Base-by-base conservation (phyloP, 208 protist genomes). In the Wallacemonas sp. region DNA sequence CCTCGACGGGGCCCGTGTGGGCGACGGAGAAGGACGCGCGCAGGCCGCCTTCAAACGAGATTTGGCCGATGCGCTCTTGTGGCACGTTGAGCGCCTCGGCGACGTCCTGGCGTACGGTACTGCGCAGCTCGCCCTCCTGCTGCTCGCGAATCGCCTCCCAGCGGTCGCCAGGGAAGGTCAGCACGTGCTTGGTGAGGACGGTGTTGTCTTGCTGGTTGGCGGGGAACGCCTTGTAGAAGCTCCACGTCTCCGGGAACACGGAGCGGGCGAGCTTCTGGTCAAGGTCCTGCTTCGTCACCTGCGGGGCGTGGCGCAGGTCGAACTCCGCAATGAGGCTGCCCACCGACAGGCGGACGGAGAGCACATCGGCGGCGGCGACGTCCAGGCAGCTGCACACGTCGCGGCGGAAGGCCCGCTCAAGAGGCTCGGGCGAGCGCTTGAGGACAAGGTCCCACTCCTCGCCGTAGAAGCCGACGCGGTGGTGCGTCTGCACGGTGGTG, bases 291-390 rank as follows among this genome's bases (percentile, higher is more conserved):
- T 70, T 75, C 2, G 48, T 44, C 3, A 80, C 41, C 1, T 48
- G 26, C 1, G 7, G n/a, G n/a, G 67, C 20, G 54, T 79, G 79
- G 3, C 20, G 23, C 3, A 81, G 16, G 39, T 73, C 61, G 31
- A 79, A 65, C 49, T 77, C 76, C 18, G 70, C 65, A 1, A 72
- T 25, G 1, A 82, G 63, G 39, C 75, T 81, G 20, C 72, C 79
- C 23, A 70, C 39, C 2, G 44, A 33, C 26, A 65, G 75, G 16
- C 12, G 10, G 12, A 74, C 38, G 45, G 67, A 32, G 12, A 59
- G 8, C 5, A 59, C 52, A 3, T 59, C 52, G 31, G 36, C 52
- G 11, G 52, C 8, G 8, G 5, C 12, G 8, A 4, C 29, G 29
- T 64, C 41, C 12, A 83, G 57, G 25, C 59, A 62, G 28, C 48